Conservation (phyloP, 2,329 filamentous ascomycete genomes). For the Pestalotiopsis sp. region DNA sequence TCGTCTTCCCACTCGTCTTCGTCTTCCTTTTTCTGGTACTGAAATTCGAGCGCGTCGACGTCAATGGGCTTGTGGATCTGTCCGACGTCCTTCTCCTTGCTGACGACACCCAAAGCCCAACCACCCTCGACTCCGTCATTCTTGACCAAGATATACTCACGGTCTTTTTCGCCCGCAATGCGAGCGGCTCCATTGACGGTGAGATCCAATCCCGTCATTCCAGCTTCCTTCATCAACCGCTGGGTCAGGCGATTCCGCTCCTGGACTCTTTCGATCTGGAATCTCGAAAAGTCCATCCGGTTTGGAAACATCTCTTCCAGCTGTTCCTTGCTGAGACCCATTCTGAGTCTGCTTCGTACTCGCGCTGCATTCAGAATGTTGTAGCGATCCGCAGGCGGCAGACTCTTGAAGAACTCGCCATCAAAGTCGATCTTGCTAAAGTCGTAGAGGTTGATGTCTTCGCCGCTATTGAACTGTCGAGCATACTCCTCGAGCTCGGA, state of each 20-base stretch:
- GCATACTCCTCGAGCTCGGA: constrained; percentile 95
- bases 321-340: constrained; percentile 97
- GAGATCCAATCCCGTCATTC: constrained; percentile 78
- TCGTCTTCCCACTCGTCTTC: constrained; percentile 66
- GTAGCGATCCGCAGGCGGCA: constrained; percentile 89
- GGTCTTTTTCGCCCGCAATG: constrained; percentile 82
- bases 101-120: constrained; percentile 94
- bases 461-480: constrained; percentile 85
- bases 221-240: constrained; percentile 89
- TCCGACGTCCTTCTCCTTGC: constrained; percentile 78
- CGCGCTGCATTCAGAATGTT: constrained; percentile 96
- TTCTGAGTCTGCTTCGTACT: constrained; percentile 82
- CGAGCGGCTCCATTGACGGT: constrained; percentile 68
- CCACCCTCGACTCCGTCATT: constrained; percentile 94
- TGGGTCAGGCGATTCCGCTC: constrained; percentile 96
- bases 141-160: constrained; percentile 95
- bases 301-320: constrained; percentile 96
- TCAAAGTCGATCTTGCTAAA: constrained; percentile 99
- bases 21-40: constrained; percentile 58
- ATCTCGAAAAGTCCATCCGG: constrained; percentile 93
- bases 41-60: constrained; percentile 70
- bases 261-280: constrained; percentile 91
- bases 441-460: constrained; percentile 91
- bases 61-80: constrained; percentile 89
- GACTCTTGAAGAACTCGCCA: constrained; percentile 88